phyloP scores from a whole-genome alignment of 2,329 filamentous ascomycete genomes.

The Dactylellina sp. region DNA sequence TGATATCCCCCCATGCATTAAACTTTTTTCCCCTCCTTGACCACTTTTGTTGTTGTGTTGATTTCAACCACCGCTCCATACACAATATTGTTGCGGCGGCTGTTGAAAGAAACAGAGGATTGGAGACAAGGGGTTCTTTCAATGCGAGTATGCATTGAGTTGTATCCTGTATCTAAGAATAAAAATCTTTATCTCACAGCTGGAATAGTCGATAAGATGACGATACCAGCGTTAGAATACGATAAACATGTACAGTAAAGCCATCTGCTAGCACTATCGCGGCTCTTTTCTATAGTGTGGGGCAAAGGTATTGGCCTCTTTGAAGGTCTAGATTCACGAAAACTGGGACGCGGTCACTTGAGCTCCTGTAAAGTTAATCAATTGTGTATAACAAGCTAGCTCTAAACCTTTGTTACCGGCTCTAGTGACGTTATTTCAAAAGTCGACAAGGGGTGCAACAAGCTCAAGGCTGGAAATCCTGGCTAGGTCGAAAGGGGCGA shows the following conservation, averaged over 20 bases:
- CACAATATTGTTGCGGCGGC: too few relatives aligned
- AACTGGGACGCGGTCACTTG: constrained; percentile 1
- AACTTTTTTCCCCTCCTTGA: constrained; percentile 1
- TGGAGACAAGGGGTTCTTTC: neutral
- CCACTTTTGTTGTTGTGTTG: too few relatives aligned
- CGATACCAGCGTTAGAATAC: neutral
- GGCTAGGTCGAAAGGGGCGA: constrained; percentile 31
- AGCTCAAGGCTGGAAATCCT: neutral
- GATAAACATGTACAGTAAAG: too few relatives aligned
- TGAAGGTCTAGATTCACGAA: neutral
- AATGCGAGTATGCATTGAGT: neutral
- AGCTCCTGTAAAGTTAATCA: constrained; percentile 18
- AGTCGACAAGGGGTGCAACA: neutral
- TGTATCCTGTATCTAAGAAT: constrained; percentile 13
- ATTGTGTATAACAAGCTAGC: too few relatives aligned
- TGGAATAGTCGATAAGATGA: neutral
- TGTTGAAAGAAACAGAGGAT: neutral
- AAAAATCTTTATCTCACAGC: neutral
- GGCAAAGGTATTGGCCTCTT: neutral
- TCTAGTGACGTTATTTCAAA: constrained; percentile 33
- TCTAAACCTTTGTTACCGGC: too few relatives aligned
- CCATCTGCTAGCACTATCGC: too few relatives aligned
- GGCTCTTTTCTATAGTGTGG: too few relatives aligned
- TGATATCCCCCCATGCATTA: constrained; percentile 50
- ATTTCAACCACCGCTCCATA: too few relatives aligned